Evolutionary conservation across 2,329 filamentous ascomycete species (phyloP), one percentile per base, ranked within the genome.

Genomic region (Drechslerella dactyloides): DNA sequence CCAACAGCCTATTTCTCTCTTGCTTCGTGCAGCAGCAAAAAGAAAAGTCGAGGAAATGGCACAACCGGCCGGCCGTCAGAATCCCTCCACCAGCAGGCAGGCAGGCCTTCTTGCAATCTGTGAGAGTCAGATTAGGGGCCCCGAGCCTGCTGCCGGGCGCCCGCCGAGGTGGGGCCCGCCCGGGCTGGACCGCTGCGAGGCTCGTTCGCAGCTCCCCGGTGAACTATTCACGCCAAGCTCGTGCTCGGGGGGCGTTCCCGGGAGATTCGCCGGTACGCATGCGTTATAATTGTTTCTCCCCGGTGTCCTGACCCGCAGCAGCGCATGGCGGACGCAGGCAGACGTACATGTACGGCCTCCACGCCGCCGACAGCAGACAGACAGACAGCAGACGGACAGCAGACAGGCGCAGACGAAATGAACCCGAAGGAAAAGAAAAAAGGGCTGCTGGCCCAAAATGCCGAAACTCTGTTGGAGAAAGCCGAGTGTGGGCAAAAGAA

Each of bases 1-100:
- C 62, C 65, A 70, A 70, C 66, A 70, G 66, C 66, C 66, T 70
- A 70, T 70, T 70, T 59, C n/a, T 42, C n/a, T 13, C 13, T 17
- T 17, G 2, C n/a, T 17, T 42, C 37, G 5, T 15, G 4, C 37
- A 15, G 5, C 3, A 4, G 37, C 46, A 42, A 70, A 62, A 58
- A 57, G 30, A 50, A 63, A 69, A 52, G 40, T 51, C 53, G 59
- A 44, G 63, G 57, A 56, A 70, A 59, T 52, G 59, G 66, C 40
- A 70, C 59, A 65, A 62, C 46, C 37, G 46, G 65, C 52, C 58
- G 65, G 62, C 56, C 58, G 37, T 17, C 37, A 8, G n/a, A 11
- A 2, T 27, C 40, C 7, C 6, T 33, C 23, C 17, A 33, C 35
- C 21, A 44, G 55, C 27, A 59, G 44, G 13, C 21, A 24, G 21